Evolutionary conservation across 768 basidiomycete genomes (phyloP).

Genomic region (Leccinum obscurum): DNA sequence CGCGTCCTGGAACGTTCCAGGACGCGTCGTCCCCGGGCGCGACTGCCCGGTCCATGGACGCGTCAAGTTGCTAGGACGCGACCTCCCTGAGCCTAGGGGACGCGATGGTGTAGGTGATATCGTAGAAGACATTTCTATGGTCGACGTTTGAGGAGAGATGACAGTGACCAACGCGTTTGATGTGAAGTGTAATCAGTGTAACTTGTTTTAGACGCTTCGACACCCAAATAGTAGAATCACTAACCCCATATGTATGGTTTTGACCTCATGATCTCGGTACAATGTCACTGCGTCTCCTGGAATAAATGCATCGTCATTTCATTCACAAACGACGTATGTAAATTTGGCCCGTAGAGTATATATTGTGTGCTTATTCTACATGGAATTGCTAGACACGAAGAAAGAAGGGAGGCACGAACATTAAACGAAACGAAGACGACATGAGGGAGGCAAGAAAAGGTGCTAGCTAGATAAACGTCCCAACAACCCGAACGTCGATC

Average conservation of each 20-base stretch:
- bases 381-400: constrained; percentile 32
- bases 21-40: constrained; percentile 44
- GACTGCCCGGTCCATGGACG: constrained; percentile 61
- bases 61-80: constrained; percentile 16
- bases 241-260: not conserved
- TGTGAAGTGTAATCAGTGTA: not conserved
- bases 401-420: not conserved
- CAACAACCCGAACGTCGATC: constrained; percentile 3
- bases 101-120: constrained; percentile 6
- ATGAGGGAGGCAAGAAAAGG: constrained; percentile 22
- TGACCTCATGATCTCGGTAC: not conserved
- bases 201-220: not conserved
- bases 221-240: not conserved
- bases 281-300: not conserved
- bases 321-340: constrained; percentile 4
- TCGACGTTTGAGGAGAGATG: not conserved
- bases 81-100: constrained; percentile 13
- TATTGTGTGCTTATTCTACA: constrained; percentile 36
- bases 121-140: constrained; percentile 14
- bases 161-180: not conserved
- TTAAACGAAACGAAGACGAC: constrained; percentile 7
- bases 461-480: constrained; percentile 26
- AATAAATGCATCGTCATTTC: constrained; percentile 7
- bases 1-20: no score
- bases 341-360: constrained; percentile 28